Base-by-base conservation (phyloP, 2,329 filamentous ascomycete species). In the Cladosporium sp. region DNA sequence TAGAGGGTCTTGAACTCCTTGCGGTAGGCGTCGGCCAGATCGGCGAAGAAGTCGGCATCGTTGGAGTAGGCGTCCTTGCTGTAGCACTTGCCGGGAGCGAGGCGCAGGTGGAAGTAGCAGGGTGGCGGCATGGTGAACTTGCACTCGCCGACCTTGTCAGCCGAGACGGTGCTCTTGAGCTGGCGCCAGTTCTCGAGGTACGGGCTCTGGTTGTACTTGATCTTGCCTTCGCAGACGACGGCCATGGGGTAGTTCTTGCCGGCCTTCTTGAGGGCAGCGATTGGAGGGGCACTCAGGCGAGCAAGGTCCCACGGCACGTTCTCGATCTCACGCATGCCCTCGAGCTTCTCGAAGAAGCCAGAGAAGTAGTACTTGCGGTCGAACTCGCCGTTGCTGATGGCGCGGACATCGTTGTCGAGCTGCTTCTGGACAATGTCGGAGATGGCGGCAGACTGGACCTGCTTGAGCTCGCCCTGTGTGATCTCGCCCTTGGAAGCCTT, bases 381-480 rank as follows among this genome's bases (percentile, higher is more conserved):
- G 72, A 90, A 92, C 78, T 92, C 90, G 72, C 90, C 90, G 66
- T 89, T 89, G 4, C 88, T 89, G 61, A 91, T 80, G 18, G 85
- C 84, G 23, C 85, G 83, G 65, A 91, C 84, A 29, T 87, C 86
- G 62, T 88, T 81, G 67, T 87, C 80, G 69, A 85, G 80, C 79
- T 92, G 90, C 69, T 86, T 82, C 72, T 86, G 81, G 29, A 91
- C 88, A 59, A 90, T 85, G 56, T 88, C 83, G 62, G 84, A 82
- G 73, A 92, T 87, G 64, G 88, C 84, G 69, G 85, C 83, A 72
- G 88, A 85, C 78, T 93, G 90, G 28, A 89, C 78, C 1, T 82
- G 80, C 1, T 80, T 80, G 11, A 93, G 83, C 67, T 88, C 83
- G n/a, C 85, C 80, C 59, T 81, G 74, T 8, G 81, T 78, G 50